Evolutionary conservation across 805 yeast genomes (phyloP), one percentile per base, ranked within the genome.

Genomic region (Saccharomyces jurei): DNA sequence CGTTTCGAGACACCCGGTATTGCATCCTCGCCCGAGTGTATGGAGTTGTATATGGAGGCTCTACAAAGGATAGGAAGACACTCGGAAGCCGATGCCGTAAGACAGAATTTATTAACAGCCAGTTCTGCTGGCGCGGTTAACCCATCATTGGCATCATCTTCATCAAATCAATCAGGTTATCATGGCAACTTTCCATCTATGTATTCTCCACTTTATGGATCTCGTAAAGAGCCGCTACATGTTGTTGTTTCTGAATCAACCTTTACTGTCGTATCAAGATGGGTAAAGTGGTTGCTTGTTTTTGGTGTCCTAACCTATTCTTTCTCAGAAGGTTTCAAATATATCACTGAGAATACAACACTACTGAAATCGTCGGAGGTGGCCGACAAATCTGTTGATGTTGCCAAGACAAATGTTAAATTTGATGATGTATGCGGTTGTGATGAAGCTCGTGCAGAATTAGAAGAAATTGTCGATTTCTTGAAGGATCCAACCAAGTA

Each of bases 381-480:
- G 14, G 83, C 82, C 41, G 94, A 87, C 60, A 86, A 87, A 66
- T 78, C 89, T 3, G 86, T 89, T 47, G 96, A 90, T 63, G 90
- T 88, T 52, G 81, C 89, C 22, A 86, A 85, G 68, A 86, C 92
- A 5, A 87, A 87, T 46, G 97, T 91, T 44, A 84, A 83, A 68
- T 94, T 94, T 70, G 81, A 83, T 48, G 99, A 94, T 69, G 98
- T 95, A 36, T 86, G 91, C 66, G 99, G 99, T 54, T 96, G 92
- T 58, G 99, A 95, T 72, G 99, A 94, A 75, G 99, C 99, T 3
- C 84, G 97, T 65, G 89, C 95, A 6, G 99, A 94, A 74, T 79
- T 94, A 59, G 97, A 94, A 71, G 99, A 94, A 72, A 88, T 95
- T 64, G 99, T 94, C n/a, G 97, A 92, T 56, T 94, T 94, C 66